phyloP scores from a whole-genome alignment of 1,284 basidiomycete species.

The Cutaneotrichosporon sp. region DNA sequence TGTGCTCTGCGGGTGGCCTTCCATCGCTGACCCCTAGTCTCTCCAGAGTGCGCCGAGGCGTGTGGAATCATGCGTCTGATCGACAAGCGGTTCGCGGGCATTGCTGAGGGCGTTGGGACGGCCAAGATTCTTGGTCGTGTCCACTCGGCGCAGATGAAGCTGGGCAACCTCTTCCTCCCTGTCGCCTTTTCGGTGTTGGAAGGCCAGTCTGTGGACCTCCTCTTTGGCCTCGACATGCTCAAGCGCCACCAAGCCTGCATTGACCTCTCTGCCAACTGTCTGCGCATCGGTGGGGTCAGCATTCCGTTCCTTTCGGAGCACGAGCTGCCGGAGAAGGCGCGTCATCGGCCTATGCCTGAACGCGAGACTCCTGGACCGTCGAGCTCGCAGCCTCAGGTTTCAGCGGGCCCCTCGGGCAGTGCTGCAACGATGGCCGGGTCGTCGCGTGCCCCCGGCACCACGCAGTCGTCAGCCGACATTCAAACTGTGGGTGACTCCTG shows the following conservation, averaged over 20 bases:
- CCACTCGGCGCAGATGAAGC: conserved; percentile 88
- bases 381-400: neutral
- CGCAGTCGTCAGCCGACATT: conserved; percentile 23
- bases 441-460: neutral
- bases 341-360: neutral
- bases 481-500: conserved; percentile 30
- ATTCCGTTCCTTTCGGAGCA: conserved; percentile 90
- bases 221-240: conserved; percentile 97
- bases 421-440: neutral
- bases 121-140: conserved; percentile 93
- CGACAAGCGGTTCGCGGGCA: conserved; percentile 83
- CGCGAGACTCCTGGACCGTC: neutral
- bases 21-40: conserved; percentile 63
- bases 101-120: conserved; percentile 93
- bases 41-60: conserved; percentile 87
- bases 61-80: conserved; percentile 95
- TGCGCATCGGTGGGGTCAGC: conserved; percentile 84
- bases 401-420: neutral
- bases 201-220: conserved; percentile 86
- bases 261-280: conserved; percentile 82
- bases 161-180: conserved; percentile 78
- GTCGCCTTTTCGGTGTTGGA: conserved; percentile 97
- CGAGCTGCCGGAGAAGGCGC: conserved; percentile 80
- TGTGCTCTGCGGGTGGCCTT: conserved; percentile 43
- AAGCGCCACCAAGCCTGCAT: conserved; percentile 96